Evolutionary conservation across 2,329 filamentous ascomycete species (phyloP), one percentile per base, ranked within the genome.

Genomic region (Pseudogymnoascus sp.): DNA sequence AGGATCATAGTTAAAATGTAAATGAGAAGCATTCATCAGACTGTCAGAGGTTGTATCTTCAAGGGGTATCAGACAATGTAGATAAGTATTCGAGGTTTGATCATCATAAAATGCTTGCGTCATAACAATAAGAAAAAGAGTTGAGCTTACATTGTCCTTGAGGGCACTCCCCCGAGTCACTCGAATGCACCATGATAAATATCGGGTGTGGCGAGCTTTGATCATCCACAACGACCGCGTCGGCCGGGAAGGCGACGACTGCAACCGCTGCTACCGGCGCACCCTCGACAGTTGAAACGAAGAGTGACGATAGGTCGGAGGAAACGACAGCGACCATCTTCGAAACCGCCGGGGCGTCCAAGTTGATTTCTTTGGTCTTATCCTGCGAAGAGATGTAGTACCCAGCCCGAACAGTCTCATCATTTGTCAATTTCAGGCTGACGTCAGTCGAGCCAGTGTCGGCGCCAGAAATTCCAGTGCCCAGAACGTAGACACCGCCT

Each of bases 31-130:
- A 77, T 80, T 78, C 71, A 85, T 96, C 91, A 96, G 91, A 79
- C 88, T 91, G 87, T 93, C 88, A 93, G 89, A 92, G 86, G 84
- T 83, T 60, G 38, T 60, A 60, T 95, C 92, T 87, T 96, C 93
- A 96, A 88, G 83, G 83, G 76, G 79, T 79, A 89, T 96, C 93
- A 93, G 93, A 90, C 92, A 97, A 97, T 97, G 93, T 97, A 97
- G 93, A 97, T 97, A 97, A 97, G 93, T 93, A 91, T 95, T 96
- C 83, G 77, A 81, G 78, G 76, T 78, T 83, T 78, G 77, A 82
- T 96, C 93, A 97, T 97, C 93, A 92, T 89, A 73, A 81, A 83
- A 81, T 74, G 71, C 70, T 60, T 62, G 62, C 59, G 13, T 7
- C 15, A 44, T 63, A 67, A 67, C 56, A 60, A 65, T 33, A 37